Evolutionary conservation across 805 yeast species (phyloP), one percentile per base, ranked within the genome.

Genomic region (Schwanniomyces sp.): DNA sequence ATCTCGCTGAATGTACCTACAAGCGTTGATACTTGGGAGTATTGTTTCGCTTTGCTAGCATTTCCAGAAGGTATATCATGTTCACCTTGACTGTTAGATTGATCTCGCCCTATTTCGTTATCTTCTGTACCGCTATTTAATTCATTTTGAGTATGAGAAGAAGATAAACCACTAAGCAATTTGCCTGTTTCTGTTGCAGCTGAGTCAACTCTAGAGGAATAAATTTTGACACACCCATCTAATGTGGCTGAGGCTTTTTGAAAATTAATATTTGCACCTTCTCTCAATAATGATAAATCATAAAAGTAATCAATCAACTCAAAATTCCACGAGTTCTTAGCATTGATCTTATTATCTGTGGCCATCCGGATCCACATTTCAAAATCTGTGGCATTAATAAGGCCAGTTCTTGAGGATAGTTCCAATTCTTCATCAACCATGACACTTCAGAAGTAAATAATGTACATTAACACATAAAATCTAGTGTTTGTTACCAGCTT

Each of bases 181-280:
- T 84, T 82, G 2, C 96, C 95, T 0, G 97, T 91, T 58, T 91
- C 97, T 7, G 86, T 84, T 5, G 91, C 95, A 0, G 90, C 96
- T 0, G 96, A 86, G 58, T 91, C 97, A 18, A 92, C 91, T 57
- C 98, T 79, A 12, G 95, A 87, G 10, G 91, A 82, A 62, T 92
- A 92, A 45, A 92, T 89, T 69, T 91, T 91, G 29, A 91, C 92
- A 72, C 97, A 91, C 0, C 97, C 97, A 59, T 91, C 97, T 18
- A 92, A 71, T 0, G 97, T 89, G 2, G 95, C 90, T 0, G 94
- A 83, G 0, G 97, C 98, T 55, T 85, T 82, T 63, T 89, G 96
- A 64, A 92, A 91, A 63, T 91, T 90, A 57, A 91, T 88, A 36
- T 57, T 60, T 11, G 64, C 66, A 7, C 76, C 78, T 51, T 76